Conservation (phyloP, 2,329 filamentous ascomycete species). For the Neonectria sp. region DNA sequence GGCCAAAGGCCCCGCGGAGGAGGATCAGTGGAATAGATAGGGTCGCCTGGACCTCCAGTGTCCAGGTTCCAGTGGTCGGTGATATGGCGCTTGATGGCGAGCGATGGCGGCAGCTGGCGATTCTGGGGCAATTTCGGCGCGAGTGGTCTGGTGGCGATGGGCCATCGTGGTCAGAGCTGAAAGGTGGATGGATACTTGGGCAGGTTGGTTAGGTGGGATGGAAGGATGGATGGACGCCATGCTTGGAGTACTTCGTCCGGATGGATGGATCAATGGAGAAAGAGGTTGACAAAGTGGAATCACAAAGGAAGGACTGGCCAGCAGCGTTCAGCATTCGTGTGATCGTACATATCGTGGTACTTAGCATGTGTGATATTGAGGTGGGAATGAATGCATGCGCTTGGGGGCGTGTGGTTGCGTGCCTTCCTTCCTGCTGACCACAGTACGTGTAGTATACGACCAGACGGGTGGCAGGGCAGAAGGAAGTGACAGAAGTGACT, state of each 20-base stretch:
- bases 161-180: constrained; percentile 28
- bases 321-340: constrained; percentile 9
- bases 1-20: constrained; percentile 30
- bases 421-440: not conserved
- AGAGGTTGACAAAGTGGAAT: constrained; percentile 16
- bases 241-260: not conserved
- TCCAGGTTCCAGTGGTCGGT: constrained; percentile 32
- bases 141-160: constrained; percentile 28
- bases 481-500: constrained; percentile 2
- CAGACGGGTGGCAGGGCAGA: not conserved
- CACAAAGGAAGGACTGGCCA: constrained; percentile 6
- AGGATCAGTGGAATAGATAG: constrained; percentile 42
- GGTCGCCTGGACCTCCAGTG: constrained; percentile 15
- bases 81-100: constrained; percentile 36
- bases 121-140: constrained; percentile 35
- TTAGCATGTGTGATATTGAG: constrained; percentile 4
- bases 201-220: constrained; percentile 13
- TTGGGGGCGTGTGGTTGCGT: constrained; percentile 1
- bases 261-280: constrained; percentile 7
- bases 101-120: constrained; percentile 28
- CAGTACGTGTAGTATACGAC: not conserved
- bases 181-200: constrained; percentile 19
- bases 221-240: constrained; percentile 19
- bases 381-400: not conserved
- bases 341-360: constrained; percentile 2